phyloP scores from a whole-genome alignment of 352 stramenopile genomes.

The Pythium chondricola region DNA sequence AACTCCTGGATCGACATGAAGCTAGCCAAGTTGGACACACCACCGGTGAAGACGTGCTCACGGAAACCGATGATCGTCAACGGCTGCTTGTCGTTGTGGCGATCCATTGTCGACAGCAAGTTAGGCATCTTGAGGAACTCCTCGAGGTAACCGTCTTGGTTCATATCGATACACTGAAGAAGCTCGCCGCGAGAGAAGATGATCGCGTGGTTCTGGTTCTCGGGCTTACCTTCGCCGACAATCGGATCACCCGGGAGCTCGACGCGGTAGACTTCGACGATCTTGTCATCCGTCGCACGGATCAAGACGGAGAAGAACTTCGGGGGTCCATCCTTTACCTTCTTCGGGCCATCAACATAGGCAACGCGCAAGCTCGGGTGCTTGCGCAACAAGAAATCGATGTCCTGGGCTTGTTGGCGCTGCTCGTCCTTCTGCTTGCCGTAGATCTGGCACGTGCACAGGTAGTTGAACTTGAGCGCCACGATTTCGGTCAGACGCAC shows the following conservation, averaged over 20 bases:
- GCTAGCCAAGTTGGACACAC: constrained; percentile 75
- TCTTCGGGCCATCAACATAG: constrained; percentile 84
- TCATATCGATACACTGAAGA: constrained; percentile 90
- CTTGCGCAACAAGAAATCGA: constrained; percentile 75
- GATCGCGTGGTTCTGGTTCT: constrained; percentile 88
- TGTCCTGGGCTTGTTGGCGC: constrained; percentile 49
- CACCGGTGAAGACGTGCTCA: constrained; percentile 81
- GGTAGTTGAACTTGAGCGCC: constrained; percentile 85
- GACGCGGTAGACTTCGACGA: constrained; percentile 78
- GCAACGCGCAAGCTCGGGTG: constrained; percentile 70
- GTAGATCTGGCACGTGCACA: constrained; percentile 87
- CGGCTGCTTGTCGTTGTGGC: constrained; percentile 54
- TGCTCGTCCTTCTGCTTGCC: constrained; percentile 84
- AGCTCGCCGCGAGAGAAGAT: constrained; percentile 84
- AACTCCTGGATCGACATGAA: constrained; percentile 87
- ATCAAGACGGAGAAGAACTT: constrained; percentile 85
- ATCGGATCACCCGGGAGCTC: constrained; percentile 82
- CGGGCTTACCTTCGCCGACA: constrained; percentile 82
- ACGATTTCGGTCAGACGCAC: constrained; percentile 80
- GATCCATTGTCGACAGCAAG: constrained; percentile 73
- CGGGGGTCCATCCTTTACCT: constrained; percentile 78
- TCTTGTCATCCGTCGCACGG: constrained; percentile 59
- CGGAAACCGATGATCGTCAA: constrained; percentile 83
- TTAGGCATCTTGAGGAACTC: constrained; percentile 81
- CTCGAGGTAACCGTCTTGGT: constrained; percentile 83